Evolutionary conservation across 257 asterid genomes (phyloP).

Genomic region (Ilex aquifolium): DNA sequence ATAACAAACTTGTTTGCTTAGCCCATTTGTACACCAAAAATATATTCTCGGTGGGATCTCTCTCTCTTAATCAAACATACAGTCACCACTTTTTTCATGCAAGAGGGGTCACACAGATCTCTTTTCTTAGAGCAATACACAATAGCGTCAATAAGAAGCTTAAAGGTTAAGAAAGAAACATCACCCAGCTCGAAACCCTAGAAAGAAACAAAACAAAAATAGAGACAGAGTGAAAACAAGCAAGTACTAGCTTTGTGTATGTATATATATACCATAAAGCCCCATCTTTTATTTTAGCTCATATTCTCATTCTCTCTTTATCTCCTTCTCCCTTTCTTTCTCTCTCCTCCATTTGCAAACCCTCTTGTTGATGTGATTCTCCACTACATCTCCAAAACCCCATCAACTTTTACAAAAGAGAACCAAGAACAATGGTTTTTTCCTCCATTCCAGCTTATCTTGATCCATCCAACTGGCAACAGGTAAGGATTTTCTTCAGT

Average conservation of each 20-base stretch:
- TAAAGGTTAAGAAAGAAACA: constrained; percentile 55
- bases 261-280: constrained; percentile 45
- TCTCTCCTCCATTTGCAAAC: constrained; percentile 15
- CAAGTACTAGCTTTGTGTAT: constrained; percentile 26
- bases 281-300: constrained; percentile 74
- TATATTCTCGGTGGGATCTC: too few relatives aligned
- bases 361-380: constrained; percentile 81
- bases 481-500: constrained; percentile 38
- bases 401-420: constrained; percentile 79
- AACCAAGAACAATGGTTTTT: constrained; percentile 71
- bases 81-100: too few relatives aligned
- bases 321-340: constrained; percentile 20
- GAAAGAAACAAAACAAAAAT: constrained; percentile 61
- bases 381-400: constrained; percentile 61
- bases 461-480: constrained; percentile 98
- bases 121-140: neutral
- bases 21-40: too few relatives aligned
- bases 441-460: constrained; percentile 91
- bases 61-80: too few relatives aligned
- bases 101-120: too few relatives aligned
- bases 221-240: constrained; percentile 54
- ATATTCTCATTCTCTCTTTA: neutral
- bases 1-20: neutral
- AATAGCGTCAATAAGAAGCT: constrained; percentile 33
- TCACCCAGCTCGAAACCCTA: constrained; percentile 41